These are phyloP conservation scores for Scytalidium sp. DNA, from an alignment of 2,329 filamentous ascomycete species.

Conservation along the genomic window DNA sequence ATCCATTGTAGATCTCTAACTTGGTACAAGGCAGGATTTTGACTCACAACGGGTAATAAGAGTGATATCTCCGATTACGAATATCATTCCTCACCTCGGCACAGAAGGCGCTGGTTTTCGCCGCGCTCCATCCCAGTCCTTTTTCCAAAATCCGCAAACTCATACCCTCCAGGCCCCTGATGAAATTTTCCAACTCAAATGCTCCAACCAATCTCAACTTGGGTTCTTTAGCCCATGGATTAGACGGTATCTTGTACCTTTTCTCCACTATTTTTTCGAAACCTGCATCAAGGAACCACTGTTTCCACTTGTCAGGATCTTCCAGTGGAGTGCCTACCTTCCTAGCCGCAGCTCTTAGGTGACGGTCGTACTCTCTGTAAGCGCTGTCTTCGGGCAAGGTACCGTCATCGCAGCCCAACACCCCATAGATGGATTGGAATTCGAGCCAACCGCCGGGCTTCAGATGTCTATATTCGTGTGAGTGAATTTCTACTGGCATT, in stretches of 20 bases:
- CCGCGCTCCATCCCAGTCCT: conserved; percentile 30
- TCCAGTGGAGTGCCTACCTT: conserved; percentile 5
- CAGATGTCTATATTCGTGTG: conserved; percentile 6
- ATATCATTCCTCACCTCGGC: conserved; percentile 32
- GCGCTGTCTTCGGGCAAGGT: conserved; percentile 5
- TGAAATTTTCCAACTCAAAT: conserved; percentile 9
- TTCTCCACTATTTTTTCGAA: conserved; percentile 47
- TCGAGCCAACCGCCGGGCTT: conserved; percentile 14
- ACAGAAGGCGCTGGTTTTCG: conserved; percentile 30
- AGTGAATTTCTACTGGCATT: not conserved
- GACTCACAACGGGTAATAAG: conserved; percentile 6
- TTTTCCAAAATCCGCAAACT: conserved; percentile 30
- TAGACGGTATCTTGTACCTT: conserved; percentile 45
- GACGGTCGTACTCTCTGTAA: conserved; percentile 3
- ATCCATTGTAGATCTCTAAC: no score
- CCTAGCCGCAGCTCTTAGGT: not conserved
- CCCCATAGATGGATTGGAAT: conserved; percentile 8
- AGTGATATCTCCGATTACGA: conserved; percentile 27
- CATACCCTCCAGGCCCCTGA: conserved; percentile 10
- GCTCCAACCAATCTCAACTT: conserved; percentile 47
- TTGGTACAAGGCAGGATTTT: no score
- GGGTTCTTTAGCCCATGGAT: conserved; percentile 46
- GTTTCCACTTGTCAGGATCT: conserved; percentile 3
- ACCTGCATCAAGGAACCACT: conserved; percentile 43
- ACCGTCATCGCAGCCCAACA: conserved; percentile 8